phyloP scores from a whole-genome alignment of 1,284 basidiomycete species.

The Ganoderma leucocontextum region DNA sequence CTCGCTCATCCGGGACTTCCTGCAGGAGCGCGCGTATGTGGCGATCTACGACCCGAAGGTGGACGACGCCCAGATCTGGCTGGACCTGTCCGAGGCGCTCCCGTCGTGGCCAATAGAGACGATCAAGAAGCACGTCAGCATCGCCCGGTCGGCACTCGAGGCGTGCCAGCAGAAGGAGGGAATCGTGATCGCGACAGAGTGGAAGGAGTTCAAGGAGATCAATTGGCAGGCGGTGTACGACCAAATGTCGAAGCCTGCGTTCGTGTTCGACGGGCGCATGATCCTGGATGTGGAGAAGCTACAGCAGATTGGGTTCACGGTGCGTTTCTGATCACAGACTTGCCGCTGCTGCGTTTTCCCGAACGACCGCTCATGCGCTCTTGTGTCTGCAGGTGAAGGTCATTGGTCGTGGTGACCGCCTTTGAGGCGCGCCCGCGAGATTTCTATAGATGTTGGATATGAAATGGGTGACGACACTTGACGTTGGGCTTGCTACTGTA shows the following conservation, averaged over 20 bases:
- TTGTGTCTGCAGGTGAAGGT: constrained; percentile 39
- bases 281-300: constrained; percentile 86
- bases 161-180: constrained; percentile 93
- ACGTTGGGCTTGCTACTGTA: constrained; percentile 12
- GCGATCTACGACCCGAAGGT: constrained; percentile 96
- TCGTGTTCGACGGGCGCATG: constrained; percentile 92
- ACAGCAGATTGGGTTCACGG: constrained; percentile 92
- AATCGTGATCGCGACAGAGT: constrained; percentile 93
- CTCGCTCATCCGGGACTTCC: constrained; percentile 93
- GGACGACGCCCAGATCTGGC: constrained; percentile 75
- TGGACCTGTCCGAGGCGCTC: constrained; percentile 74
- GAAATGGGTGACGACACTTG: constrained; percentile 13
- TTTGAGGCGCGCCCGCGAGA: no score
- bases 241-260: constrained; percentile 95
- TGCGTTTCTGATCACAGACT: constrained; percentile 47
- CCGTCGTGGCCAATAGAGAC: constrained; percentile 60
- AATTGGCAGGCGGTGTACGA: constrained; percentile 90
- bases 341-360: constrained; percentile 8
- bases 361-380: constrained; percentile 31
- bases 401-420: constrained; percentile 41
- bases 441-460: constrained; percentile 4
- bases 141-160: constrained; percentile 81
- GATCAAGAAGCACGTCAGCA: constrained; percentile 91
- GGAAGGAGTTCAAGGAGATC: constrained; percentile 94
- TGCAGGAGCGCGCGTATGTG: constrained; percentile 87